Evolutionary conservation across 2,329 filamentous ascomycete genomes (phyloP), one percentile per base, ranked within the genome.

Genomic region (Colletotrichum ledebouriae): DNA sequence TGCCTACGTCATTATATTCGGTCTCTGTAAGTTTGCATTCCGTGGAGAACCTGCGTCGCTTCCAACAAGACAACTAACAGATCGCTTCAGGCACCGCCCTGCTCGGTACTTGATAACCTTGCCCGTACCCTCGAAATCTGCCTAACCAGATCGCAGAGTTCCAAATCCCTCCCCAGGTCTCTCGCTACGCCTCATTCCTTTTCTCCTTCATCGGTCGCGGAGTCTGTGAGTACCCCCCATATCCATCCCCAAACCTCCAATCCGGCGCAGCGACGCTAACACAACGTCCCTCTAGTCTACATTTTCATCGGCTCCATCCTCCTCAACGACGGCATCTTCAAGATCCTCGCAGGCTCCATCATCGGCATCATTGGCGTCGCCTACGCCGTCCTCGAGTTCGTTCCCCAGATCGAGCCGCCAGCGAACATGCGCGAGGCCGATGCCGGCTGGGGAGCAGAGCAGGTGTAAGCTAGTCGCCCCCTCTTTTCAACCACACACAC

Each of bases 151-250:
- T 58, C 9, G 20, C 75, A 86, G 96, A 99, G 82, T 97, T 98
- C 84, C 92, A 97, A 81, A 95, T 98, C 74, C 95, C 96, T 58
- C 93, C 94, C 68, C 94, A 97, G 79, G 87, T 97, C 62, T 92
- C 94, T 67, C 91, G 94, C 82, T 97, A 98, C 84, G 95, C 94
- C 62, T 97, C 94, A 11, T 99, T 99, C 86, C 90, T 98, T 81
- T 98, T 98, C 86, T 97, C 93, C 66, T 98, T 99, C 86, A 83
- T 98, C 74, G 96, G 96, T 70, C 94, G 96, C 78, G 96, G 96
- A 81, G 86, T 94, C 79, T 98, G 94, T 97, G 89, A 83, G 94
- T 41, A 29, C 62, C 53, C 55, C 20, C 15, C 17, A 34, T 34
- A 2, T 29, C 33, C 42, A 12, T 29, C 37, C 15, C 39, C 49